phyloP scores from a whole-genome alignment of 495 filamentous ascomycete genomes.

The Aspergillus nanangensis region DNA sequence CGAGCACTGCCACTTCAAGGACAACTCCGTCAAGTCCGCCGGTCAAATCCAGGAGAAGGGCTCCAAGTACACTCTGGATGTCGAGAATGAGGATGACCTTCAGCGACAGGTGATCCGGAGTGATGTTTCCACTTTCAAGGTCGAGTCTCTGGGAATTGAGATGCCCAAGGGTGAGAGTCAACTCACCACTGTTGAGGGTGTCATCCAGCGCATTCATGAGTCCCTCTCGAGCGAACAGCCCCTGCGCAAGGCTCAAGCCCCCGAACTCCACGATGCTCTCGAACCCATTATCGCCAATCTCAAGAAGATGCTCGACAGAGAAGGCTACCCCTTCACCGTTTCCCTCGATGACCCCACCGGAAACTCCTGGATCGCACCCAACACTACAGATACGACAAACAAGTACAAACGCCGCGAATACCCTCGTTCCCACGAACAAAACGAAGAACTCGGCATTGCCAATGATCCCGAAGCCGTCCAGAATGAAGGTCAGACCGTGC shows the following conservation, averaged over 20 bases:
- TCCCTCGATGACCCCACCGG: conserved; percentile 85
- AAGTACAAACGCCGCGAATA: conserved; percentile 86
- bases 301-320: conserved; percentile 65
- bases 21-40: conserved; percentile 89
- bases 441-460: conserved; percentile 71
- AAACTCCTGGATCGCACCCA: conserved; percentile 97
- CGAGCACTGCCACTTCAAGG: conserved; percentile 77
- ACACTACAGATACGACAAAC: conserved; percentile 59
- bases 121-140: conserved; percentile 73
- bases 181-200: conserved; percentile 86
- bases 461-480: conserved; percentile 30
- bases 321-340: conserved; percentile 81
- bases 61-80: conserved; percentile 67
- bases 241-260: conserved; percentile 63
- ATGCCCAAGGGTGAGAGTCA: conserved; percentile 85
- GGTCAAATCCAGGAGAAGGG: conserved; percentile 88
- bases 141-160: conserved; percentile 85
- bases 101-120: conserved; percentile 87
- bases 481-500: conserved; percentile 15
- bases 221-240: conserved; percentile 74
- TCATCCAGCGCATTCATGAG: conserved; percentile 68
- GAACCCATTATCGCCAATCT: conserved; percentile 65
- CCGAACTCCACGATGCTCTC: conserved; percentile 73
- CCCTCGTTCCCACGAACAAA: conserved; percentile 75
- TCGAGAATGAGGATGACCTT: conserved; percentile 66